A percentile compares a stretch with the other conserved stretches of the same genome.
Evolutionary conservation across 768 basidiomycete genomes (phyloP).

Genomic region (Boletus rubescentipes): DNA sequence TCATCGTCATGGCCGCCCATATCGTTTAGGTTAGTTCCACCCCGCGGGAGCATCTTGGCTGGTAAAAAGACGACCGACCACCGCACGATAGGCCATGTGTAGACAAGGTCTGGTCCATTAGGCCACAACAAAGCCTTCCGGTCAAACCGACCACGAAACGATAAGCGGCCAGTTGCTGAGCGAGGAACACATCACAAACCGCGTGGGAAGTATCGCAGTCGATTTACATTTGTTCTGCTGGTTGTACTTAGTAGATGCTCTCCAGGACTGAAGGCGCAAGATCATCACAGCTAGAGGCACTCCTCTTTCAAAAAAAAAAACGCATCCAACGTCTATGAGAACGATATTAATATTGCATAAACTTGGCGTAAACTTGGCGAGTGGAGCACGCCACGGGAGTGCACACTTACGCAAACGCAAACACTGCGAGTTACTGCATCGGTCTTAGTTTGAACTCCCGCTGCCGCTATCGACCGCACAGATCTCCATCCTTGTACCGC

Average conservation of each 20-base stretch:
- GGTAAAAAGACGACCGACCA: constrained; percentile 8
- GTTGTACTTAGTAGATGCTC: not conserved
- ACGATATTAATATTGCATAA: not conserved
- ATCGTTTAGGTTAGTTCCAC: not conserved
- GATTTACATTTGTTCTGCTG: not conserved
- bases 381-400: constrained; percentile 4
- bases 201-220: not conserved
- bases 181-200: not conserved
- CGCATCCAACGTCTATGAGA: not conserved
- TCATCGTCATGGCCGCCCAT: not conserved
- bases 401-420: not conserved
- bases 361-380: constrained; percentile 6
- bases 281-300: not conserved
- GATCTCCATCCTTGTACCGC: not conserved
- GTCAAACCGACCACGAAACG: not conserved
- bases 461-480: not conserved
- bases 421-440: not conserved
- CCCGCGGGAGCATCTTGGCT: not conserved
- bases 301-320: not conserved
- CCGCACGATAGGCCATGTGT: not conserved
- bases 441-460: constrained; percentile 1
- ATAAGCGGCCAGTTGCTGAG: not conserved
- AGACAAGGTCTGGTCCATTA: not conserved
- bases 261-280: not conserved
- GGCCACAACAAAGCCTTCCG: not conserved